Percentiles rank a stretch among this genome's conserved stretches.
Conservation (phyloP, 192 early-diverging fungal genomes). For the Globomyces pollinis-pini region DNA sequence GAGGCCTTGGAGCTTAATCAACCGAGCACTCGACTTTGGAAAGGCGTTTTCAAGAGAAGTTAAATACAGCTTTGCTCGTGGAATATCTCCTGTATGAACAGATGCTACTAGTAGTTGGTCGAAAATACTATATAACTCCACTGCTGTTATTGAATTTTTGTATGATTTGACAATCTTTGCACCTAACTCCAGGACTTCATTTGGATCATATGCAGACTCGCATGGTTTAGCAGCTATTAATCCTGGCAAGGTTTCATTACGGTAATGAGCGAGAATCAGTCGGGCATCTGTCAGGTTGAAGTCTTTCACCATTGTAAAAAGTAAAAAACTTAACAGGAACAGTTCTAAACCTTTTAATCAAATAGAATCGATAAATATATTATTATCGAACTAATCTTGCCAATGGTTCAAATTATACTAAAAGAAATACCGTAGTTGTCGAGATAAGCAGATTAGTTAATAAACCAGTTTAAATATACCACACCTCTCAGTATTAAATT, state of each 20-base stretch:
- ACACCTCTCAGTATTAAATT: no score
- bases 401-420: no score
- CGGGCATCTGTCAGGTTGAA: not conserved
- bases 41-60: not conserved
- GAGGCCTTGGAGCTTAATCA: constrained; percentile 69
- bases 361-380: no score
- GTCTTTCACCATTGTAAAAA: not conserved
- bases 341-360: no score
- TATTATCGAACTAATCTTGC: no score
- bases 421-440: no score
- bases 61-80: not conserved
- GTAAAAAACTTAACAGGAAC: no score
- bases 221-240: no score
- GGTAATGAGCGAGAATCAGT: not conserved
- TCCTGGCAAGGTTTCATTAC: not conserved
- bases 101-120: not conserved
- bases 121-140: not conserved
- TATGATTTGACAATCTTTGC: not conserved
- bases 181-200: not conserved
- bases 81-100: not conserved
- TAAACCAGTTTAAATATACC: no score
- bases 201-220: not conserved
- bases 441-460: no score
- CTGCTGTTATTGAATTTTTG: not conserved
- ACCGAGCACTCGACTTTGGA: constrained; percentile 50